Evolutionary conservation across 2,329 filamentous ascomycete genomes (phyloP), one percentile per base, ranked within the genome.

Genomic region (Colletotrichum echinochloae): DNA sequence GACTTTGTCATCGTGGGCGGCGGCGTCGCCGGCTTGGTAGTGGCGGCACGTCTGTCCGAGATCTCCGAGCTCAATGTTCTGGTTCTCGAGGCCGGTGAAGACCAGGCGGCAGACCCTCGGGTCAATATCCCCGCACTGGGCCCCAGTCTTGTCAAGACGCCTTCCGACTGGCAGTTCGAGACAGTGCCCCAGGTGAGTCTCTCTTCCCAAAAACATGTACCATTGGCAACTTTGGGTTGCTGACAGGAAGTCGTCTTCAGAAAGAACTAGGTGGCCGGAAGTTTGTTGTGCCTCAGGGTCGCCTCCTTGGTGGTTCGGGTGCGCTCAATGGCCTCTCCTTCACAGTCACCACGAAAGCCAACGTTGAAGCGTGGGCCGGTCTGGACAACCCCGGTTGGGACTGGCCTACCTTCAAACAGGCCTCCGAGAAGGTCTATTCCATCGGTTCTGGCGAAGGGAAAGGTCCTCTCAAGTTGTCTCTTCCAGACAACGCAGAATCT

Each of bases 81-180:
- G 4, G 74, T 79, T 11, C 56, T 79, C 23, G 78, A 80, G 59
- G 75, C 78, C 6, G 78, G 77, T 20, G 64, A 73, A 14, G 77
- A 79, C 64, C 71, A 72, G 12, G 72, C 66, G 1, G 74, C 69
- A 1, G 77, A 79, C 46, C 74, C 77, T 3, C 71, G 74, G 0
- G 71, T 77, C 48, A 70, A 72, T 20, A 73, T 74, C 30, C 78
- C 77, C 9, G 74, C 73, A n/a, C 65, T 76, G 23, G 79, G 73
- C 55, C 65, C 75, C 3, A 69, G 73, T 23, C 73, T 79, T 12
- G 56, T 76, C 41, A 73, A 74, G n/a, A 72, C 74, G 4, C 72
- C 76, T 16, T 73, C 74, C 18, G 73, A 74, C 66, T 79, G 77
- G 77, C 66, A 74, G 20, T 76, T 74, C 65, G 55, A 66, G n/a